Conservation (phyloP, 495 filamentous ascomycete species). For the Lepidopterella palustris region DNA sequence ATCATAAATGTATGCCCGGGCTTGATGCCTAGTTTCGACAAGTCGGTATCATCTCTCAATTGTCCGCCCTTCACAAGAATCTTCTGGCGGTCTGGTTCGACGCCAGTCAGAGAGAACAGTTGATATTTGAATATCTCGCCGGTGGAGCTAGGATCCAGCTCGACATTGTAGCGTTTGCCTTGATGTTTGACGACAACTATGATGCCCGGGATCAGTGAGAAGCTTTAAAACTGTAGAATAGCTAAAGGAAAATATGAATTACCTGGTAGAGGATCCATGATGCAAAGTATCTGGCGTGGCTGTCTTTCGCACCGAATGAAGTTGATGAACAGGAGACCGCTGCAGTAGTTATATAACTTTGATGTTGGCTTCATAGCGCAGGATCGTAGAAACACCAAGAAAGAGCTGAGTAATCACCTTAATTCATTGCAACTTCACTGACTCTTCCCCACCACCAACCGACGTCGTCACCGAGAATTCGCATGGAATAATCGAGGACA, state of each 20-base stretch:
- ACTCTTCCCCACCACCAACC: conserved; percentile 11
- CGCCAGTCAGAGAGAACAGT: conserved; percentile 87
- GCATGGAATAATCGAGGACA: conserved; percentile 12
- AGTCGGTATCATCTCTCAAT: conserved; percentile 87
- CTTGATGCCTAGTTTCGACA: conserved; percentile 79
- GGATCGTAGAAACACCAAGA: not conserved
- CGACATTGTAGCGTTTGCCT: conserved; percentile 89
- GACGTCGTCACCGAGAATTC: conserved; percentile 6
- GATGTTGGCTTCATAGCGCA: too few species aligned
- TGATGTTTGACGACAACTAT: conserved; percentile 89
- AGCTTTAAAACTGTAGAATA: not conserved
- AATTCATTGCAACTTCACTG: not conserved
- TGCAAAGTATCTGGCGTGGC: conserved; percentile 16
- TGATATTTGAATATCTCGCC: conserved; percentile 95
- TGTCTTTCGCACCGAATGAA: too few species aligned
- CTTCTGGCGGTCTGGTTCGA: conserved; percentile 95
- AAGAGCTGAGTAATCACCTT: not conserved
- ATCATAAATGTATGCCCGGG: conserved; percentile 86
- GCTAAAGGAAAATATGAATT: not conserved
- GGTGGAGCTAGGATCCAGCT: conserved; percentile 74
- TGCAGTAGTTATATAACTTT: too few species aligned
- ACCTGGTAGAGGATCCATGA: conserved; percentile 35
- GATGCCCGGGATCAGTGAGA: conserved; percentile 10
- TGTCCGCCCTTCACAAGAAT: conserved; percentile 88
- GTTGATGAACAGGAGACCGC: too few species aligned